Base-by-base conservation (phyloP, 768 basidiomycete genomes). In the Galerina sulciceps region DNA sequence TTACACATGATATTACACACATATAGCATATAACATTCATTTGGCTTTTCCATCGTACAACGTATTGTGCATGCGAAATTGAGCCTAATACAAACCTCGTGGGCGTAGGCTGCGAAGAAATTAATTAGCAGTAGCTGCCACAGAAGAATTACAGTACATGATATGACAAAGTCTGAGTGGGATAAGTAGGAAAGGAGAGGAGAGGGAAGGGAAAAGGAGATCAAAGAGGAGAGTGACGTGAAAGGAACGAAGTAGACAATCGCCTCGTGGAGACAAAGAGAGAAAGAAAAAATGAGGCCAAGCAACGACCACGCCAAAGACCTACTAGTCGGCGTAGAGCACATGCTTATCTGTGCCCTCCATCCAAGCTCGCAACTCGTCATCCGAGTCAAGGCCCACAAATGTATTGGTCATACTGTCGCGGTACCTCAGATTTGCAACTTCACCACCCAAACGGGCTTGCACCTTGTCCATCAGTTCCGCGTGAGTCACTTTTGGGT, bases 391-490 rank as follows among this genome's bases (percentile, higher is more conserved):
- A 60, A 95, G 76, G 18, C 81, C 84, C 15, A 88, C 80, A 62
- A 90, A 86, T 9, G 76, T 79, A 67, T 87, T 86, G 66, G 81
- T 85, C 67, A 82, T 68, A 67, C 87, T 89, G 66, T 91, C 87
- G 34, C 93, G 86, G 72, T 90, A 99, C 64, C 85, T 81, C 61
- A 99, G 78, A 42, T 78, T 76, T 9, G 69, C 76, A 36, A 96
- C 75, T 59, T 90, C 88, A 13, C 81, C 82, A 0, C 94, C 95
- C 6, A 99, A 78, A 52, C 97, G 85, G 36, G 90, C 84, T 66
- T 93, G 87, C 35, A 98, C 92, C 76, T 99, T 99, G 50, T 87
- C 91, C 81, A 97, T 88, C 60, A 99, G 80, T 68, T 96, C 94
- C 10, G 75, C 78, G 67, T 92, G 90, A 8, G 91, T 87, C 40